phyloP scores from a whole-genome alignment of 371 early-diverging fungal genomes.

The Mortierella sp. region DNA sequence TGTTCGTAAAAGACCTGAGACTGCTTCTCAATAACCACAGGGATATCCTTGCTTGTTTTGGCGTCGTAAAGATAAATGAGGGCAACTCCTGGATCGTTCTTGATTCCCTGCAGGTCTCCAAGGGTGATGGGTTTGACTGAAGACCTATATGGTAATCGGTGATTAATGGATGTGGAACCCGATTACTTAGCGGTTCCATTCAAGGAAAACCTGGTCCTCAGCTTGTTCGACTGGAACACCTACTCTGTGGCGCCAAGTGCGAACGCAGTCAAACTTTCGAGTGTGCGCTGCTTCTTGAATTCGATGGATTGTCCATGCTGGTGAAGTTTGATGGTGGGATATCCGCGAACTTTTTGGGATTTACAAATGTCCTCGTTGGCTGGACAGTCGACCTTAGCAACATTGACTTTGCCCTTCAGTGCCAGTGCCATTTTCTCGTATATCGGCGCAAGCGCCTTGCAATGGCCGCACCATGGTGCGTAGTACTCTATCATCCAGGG shows the following conservation, averaged over 20 bases:
- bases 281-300: constrained; percentile 65
- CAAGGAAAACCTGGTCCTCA: no score
- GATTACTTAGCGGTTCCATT: no score
- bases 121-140: constrained; percentile 19
- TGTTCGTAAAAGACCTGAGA: constrained; percentile 44
- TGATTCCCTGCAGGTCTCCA: constrained; percentile 11
- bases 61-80: constrained; percentile 25
- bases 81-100: constrained; percentile 11
- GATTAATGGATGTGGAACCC: no score
- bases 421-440: constrained; percentile 76
- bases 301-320: constrained; percentile 60
- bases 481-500: constrained; percentile 84
- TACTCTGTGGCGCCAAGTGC: constrained; percentile 57
- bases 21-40: constrained; percentile 20
- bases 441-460: constrained; percentile 81
- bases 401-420: constrained; percentile 75
- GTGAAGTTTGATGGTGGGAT: constrained; percentile 84
- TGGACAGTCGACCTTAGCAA: constrained; percentile 89
- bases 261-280: constrained; percentile 62
- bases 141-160: constrained; percentile 12
- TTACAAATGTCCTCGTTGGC: constrained; percentile 63
- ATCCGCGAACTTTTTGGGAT: constrained; percentile 74
- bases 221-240: no score
- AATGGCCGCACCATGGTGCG: constrained; percentile 92
- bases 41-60: constrained; percentile 8